Evolutionary conservation across 73 alveolate genomes (phyloP), one percentile per base, ranked within the genome.

Genomic region (Halteria grandinella): DNA sequence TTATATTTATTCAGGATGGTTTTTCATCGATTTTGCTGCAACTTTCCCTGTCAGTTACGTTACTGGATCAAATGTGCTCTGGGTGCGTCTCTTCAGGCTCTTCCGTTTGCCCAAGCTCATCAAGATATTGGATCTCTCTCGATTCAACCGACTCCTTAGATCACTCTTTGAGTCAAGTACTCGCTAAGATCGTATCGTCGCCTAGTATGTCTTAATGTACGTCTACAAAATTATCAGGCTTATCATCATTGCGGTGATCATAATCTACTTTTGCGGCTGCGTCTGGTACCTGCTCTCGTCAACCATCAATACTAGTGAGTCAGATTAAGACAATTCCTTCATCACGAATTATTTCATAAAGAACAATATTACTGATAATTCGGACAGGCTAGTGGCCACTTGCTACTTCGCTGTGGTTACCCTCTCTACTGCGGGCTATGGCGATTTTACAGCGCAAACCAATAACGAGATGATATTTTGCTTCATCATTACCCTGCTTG

Each of bases 381-480:
- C 77, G 41, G 87, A 89, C 57, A 74, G 88, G 86, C 75, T 91
- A 23, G 83, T 88, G 34, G 82, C 88, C 17, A 64, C 87, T 23
- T 93, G 98, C 49, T 95, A 95, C 74, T 95, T 90, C 84, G 95
- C 94, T 23, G 74, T 95, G 23, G 93, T 97, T 0, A 94, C 98
- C 8, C 91, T 95, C 64, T 89, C 97, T 6, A 95, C 99, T 17
- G 97, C 93, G 17, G 99, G 99, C 8, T 95, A 91, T 78, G 99
- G 99, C 7, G 99, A 95, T 70, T 81, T 87, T 20, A 86, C 76
- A 79, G 97, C 99, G 12, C 59, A 73, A 10, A 88, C 93, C 60
- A 83, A 91, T 29, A 75, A 64, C 4, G 99, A 95, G 70, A 88
- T 91, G 81, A 75, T 89, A 24, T 83, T 87, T 69, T 98, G 94